These are phyloP conservation scores for Solanum peruvianum DNA, from an alignment of 257 asterid species.

Conservation along the genomic window DNA sequence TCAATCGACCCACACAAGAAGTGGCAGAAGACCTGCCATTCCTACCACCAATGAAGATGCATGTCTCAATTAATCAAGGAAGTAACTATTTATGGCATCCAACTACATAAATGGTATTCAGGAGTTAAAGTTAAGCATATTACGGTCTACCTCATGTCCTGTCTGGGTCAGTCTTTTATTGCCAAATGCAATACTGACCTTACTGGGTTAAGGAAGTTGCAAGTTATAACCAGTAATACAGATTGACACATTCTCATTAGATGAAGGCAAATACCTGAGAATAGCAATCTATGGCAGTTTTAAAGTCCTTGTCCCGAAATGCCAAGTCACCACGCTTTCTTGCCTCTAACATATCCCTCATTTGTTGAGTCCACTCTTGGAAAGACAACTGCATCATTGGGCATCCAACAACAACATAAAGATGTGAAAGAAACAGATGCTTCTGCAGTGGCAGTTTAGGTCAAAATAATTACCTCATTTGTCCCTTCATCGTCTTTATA, in stretches of 20 bases:
- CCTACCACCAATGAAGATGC: not conserved
- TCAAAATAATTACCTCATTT: constrained; percentile 57
- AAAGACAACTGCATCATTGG: constrained; percentile 55
- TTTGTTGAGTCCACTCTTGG: constrained; percentile 99
- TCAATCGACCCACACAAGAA: not conserved
- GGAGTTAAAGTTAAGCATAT: not conserved
- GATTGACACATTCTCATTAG: not conserved
- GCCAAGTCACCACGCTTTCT: constrained; percentile 95
- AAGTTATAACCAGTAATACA: not conserved
- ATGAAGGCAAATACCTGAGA: constrained; percentile 44
- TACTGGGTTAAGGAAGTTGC: not conserved
- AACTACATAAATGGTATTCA: not conserved
- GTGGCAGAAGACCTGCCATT: not conserved
- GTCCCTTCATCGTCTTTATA: constrained; percentile 92
- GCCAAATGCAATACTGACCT: not conserved
- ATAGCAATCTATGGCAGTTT: constrained; percentile 77
- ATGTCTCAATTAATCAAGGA: not conserved
- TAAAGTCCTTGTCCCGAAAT: constrained; percentile 92
- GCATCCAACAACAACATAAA: not conserved
- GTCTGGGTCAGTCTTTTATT: not conserved
- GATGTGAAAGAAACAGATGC: not conserved
- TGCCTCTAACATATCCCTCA: constrained; percentile 92
- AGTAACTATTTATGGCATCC: not conserved
- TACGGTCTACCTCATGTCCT: not conserved
- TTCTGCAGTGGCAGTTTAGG: not conserved